Percentiles rank a stretch among this genome's conserved stretches.
phyloP scores from a whole-genome alignment of 495 filamentous ascomycete species.

The Halenospora varia region DNA sequence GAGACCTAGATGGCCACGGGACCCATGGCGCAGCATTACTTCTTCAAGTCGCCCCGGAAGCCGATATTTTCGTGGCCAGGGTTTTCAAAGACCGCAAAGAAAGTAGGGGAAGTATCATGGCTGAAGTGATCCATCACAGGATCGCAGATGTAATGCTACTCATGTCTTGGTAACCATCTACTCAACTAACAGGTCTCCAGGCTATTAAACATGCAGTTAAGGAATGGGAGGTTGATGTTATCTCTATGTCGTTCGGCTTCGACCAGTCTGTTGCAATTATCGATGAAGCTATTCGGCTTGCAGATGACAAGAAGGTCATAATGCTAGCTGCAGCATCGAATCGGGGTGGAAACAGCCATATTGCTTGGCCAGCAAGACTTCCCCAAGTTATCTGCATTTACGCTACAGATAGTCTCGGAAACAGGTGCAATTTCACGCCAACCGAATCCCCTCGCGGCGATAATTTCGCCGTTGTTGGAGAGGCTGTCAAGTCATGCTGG shows the following conservation, averaged over 20 bases:
- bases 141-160: not conserved
- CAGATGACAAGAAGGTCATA: slow-evolving; percentile 7
- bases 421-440: slow-evolving; percentile 10
- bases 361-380: slow-evolving; percentile 9
- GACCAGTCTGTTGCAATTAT: slow-evolving; percentile 1
- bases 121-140: not conserved
- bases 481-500: slow-evolving; percentile 13
- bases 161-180: not conserved
- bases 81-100: slow-evolving; percentile 5
- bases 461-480: slow-evolving; percentile 11
- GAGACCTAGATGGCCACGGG: slow-evolving; percentile 4
- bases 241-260: slow-evolving; percentile 23
- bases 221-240: slow-evolving; percentile 18
- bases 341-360: slow-evolving; percentile 1
- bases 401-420: slow-evolving; percentile 10
- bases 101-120: not conserved
- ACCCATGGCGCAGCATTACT: slow-evolving; percentile 1
- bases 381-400: slow-evolving; percentile 11
- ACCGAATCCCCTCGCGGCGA: not conserved
- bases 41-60: slow-evolving; percentile 12
- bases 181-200: slow-evolving; percentile 3
- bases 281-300: slow-evolving; percentile 9
- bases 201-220: slow-evolving; percentile 14
- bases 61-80: slow-evolving; percentile 13
- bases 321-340: slow-evolving; percentile 23